These are phyloP conservation scores for Beta lomatogona DNA, from an alignment of 179 eudicot species.

Conservation along the genomic window DNA sequence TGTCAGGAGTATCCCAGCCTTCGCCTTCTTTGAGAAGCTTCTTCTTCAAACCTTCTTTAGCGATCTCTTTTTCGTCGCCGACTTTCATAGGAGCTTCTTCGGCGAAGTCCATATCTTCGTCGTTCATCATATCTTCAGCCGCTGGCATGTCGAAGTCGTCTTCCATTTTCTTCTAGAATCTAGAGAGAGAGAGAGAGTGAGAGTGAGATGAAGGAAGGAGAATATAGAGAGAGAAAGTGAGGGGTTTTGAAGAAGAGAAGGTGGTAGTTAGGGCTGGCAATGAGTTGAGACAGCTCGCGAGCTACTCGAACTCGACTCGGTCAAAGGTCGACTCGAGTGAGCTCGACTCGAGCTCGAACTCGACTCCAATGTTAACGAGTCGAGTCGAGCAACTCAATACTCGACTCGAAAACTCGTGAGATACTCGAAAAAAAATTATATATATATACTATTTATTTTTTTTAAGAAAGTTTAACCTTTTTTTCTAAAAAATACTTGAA, in stretches of 20 bases:
- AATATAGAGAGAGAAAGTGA: neutral
- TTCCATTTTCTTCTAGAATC: constrained; percentile 36
- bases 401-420: too few relatives aligned
- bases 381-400: too few relatives aligned
- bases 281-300: too few relatives aligned
- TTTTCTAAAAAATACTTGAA: too few relatives aligned
- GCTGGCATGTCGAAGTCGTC: constrained; percentile 73
- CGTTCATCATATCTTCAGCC: constrained; percentile 46
- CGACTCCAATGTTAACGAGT: too few relatives aligned
- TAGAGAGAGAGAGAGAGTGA: neutral
- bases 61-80: constrained; percentile 87
- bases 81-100: constrained; percentile 54
- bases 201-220: neutral
- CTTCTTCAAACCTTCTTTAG: constrained; percentile 67
- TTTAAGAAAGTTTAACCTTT: too few relatives aligned
- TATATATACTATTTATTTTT: too few relatives aligned
- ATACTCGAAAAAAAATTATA: too few relatives aligned
- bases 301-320: too few relatives aligned
- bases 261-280: too few relatives aligned
- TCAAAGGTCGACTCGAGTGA: too few relatives aligned
- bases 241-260: constrained; percentile 14
- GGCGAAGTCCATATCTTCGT: constrained; percentile 48
- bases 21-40: constrained; percentile 83
- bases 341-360: too few relatives aligned
- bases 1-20: constrained; percentile 81